Evolutionary conservation across 1,284 basidiomycete genomes (phyloP), one percentile per base, ranked within the genome.

Genomic region (Cutaneotrichosporon curvatum): DNA sequence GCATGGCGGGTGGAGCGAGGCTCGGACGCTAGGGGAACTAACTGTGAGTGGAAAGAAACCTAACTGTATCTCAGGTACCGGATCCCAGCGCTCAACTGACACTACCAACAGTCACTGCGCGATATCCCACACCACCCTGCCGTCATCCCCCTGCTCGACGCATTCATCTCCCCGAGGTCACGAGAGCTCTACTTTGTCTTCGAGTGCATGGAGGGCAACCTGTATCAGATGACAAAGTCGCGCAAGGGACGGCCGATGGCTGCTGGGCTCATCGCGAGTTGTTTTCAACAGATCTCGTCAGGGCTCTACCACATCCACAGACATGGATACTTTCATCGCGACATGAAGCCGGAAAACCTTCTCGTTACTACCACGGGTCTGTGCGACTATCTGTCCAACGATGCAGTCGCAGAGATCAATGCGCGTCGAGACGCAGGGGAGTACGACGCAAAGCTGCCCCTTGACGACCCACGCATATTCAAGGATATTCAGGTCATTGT

Each of bases 331-430:
- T 98, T 99, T 70, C 95, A 99, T 70, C 87, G 95, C 45, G 95
- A 99, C 72, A 94, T 98, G 89, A 99, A 99, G 73, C 95, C 95
- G 22, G 95, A 99, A 69, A 99, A 99, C 63, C 82, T 99, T n/a
- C 81, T 99, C 46, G 94, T 99, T 61, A 99, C 95, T n/a, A 99
- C 95, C 2, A 96, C 90, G 10, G 95, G 95, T 20, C 79, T 96
- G 41, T 85, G 85, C 57, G 90, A 96, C 72, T 99, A 99, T 67
- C 83, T 82, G n/a, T 79, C 87, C 8, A 65, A 58, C 2, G 32
- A 50, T 0, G 58, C 66, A 1, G 47, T 70, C n/a, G 48, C 50
- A 11, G 51, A 62, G 16, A 61, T 70, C 50, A 67, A 70, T 39
- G 40, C 55, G 9, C 45, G 45, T n/a, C 47, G 55, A 21, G 51